A percentile compares a stretch with the other conserved stretches of the same genome.
Evolutionary conservation across 345 rosid species (phyloP).

Genomic region (Abelmoschus esculentus): DNA sequence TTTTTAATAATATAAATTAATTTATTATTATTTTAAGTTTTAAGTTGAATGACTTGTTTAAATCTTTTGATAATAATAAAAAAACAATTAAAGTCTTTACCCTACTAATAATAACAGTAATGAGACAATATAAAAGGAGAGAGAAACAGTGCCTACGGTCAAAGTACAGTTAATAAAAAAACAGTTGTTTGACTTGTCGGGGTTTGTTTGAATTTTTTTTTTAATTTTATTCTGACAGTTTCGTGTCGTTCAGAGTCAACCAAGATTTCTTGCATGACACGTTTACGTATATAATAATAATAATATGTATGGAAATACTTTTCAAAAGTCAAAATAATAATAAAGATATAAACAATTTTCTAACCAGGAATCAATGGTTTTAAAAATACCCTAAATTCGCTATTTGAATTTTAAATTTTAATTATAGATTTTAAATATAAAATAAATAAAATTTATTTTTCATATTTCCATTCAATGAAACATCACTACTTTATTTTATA

Average conservation of each 20-base stretch:
- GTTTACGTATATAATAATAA: not conserved
- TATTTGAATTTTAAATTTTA: too few species aligned
- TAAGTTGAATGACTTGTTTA: too few species aligned
- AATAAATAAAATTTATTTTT: too few species aligned
- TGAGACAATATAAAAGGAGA: not conserved
- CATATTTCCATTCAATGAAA: not conserved
- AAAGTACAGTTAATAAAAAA: not conserved
- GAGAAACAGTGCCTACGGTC: not conserved
- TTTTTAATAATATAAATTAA: too few species aligned
- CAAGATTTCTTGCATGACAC: constrained; percentile 13
- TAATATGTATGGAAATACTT: too few species aligned
- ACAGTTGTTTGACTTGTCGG: not conserved
- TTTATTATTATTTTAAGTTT: too few species aligned
- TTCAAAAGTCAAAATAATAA: not conserved
- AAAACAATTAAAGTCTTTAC: too few species aligned
- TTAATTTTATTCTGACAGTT: not conserved
- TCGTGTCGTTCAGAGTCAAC: not conserved
- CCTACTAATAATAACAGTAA: not conserved
- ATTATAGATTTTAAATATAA: too few species aligned
- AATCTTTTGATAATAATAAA: too few species aligned
- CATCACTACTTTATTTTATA: not conserved
- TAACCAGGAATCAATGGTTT: not conserved
- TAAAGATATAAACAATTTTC: not conserved
- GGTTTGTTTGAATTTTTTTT: not conserved
- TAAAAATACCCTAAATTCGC: too few species aligned